Conservation (phyloP, 257 asterid genomes). For the Ophiorrhiza pumila region DNA sequence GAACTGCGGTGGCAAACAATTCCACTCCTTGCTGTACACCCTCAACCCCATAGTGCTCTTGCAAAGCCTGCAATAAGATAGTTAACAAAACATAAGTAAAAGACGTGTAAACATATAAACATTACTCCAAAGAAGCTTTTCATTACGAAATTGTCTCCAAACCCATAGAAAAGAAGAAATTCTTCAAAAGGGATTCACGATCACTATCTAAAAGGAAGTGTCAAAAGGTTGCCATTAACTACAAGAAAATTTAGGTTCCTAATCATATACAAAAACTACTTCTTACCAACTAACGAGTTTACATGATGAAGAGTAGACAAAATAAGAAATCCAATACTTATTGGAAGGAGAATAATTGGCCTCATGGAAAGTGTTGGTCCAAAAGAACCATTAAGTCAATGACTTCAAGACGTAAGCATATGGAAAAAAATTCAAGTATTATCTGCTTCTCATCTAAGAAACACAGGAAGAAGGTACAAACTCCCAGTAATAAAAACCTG, state of each 20-base stretch:
- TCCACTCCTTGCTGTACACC: constrained; percentile 54
- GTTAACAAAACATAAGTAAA: background rate
- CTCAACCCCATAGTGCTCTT: constrained; percentile 57
- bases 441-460: background rate
- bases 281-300: background rate
- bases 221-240: background rate
- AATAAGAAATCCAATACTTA: background rate
- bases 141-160: background rate
- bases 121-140: background rate
- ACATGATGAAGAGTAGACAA: background rate
- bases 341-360: background rate
- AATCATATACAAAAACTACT: background rate
- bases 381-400: background rate
- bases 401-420: background rate
- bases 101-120: background rate
- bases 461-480: background rate
- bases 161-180: background rate
- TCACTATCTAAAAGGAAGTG: background rate
- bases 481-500: background rate
- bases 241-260: background rate
- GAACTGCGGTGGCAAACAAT: constrained; percentile 54
- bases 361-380: background rate
- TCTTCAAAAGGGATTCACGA: background rate
- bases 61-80: constrained; percentile 52
- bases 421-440: background rate